Evolutionary conservation across 176 grass and related monocot species (phyloP), one percentile per base, ranked within the genome.

Genomic region (Lolium multiflorum): DNA sequence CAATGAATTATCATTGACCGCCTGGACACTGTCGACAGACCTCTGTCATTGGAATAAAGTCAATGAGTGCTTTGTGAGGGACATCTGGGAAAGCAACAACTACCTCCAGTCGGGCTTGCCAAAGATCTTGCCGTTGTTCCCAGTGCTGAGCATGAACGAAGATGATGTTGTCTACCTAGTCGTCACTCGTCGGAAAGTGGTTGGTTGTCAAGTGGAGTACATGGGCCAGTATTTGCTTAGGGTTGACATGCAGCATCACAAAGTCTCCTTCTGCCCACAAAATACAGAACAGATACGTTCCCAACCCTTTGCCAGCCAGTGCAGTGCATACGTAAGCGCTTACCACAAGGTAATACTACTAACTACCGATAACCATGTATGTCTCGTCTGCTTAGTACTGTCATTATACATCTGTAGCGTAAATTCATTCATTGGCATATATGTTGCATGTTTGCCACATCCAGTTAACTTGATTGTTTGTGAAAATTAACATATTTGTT

Each of bases 1-100:
- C 62, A 1, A 54, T 14, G 13, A 76, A 5, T 1, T 76, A 17
- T 17, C 3, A 1, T 48, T 76, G 14, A 61, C 7, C 28, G 26
- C 37, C 47, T 85, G 83, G 83, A 77, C 83, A 9, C 47, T 85
- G 47, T 25, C 39, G 28, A 8, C 28, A 22, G 60, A 67, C 48
- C 60, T 77, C 83, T 8, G 1, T 0, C 13, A 10, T n/a, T 85
- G 83, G 73, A 38, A 16, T 9, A 15, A 31, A 65, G 62, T 1
- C 62, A 65, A 1, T 0, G 12, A 31, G 11, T 35, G 3, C 62
- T 13, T 0, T 65, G 24, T 65, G 11, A 14, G 4, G 10, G 25
- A 65, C 62, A 65, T 65, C 24, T 65, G 62, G 62, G 26, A 11
- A 7, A 65, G 62, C 24, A 1, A 31, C 25, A 2, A 11, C 62